A percentile compares a stretch with the other conserved stretches of the same genome.
These are phyloP conservation scores for Fusarium citri DNA, from an alignment of 2,329 filamentous ascomycete genomes.

Conservation along the genomic window DNA sequence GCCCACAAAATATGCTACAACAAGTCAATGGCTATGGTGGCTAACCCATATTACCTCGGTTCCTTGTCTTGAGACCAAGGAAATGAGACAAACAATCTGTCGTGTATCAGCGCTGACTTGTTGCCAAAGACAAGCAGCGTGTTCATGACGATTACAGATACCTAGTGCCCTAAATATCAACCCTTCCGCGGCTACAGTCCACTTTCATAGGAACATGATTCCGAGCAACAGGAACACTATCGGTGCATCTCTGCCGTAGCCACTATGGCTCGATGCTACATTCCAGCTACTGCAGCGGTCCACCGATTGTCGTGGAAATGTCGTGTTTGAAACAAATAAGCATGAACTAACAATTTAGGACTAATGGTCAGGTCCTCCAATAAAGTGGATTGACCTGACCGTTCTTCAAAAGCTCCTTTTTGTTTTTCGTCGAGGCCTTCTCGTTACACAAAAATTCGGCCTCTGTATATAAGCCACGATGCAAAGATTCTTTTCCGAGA, in stretches of 20 bases:
- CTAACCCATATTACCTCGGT: not conserved
- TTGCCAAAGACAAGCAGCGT: conserved; percentile 7
- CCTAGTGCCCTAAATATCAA: conserved; percentile 1
- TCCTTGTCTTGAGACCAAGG: not conserved
- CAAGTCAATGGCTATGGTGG: not conserved
- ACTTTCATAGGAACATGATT: conserved; percentile 16
- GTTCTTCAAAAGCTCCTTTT: not conserved
- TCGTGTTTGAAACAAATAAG: conserved; percentile 30
- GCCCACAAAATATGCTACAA: not conserved
- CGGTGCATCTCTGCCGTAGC: conserved; percentile 1
- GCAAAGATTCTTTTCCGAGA: not conserved
- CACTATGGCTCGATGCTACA: conserved; percentile 37
- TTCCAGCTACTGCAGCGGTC: conserved; percentile 33
- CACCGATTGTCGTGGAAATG: conserved; percentile 18
- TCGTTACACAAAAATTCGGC: conserved; percentile 1
- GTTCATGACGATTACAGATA: not conserved
- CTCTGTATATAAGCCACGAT: conserved; percentile 10
- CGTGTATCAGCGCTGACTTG: conserved; percentile 7
- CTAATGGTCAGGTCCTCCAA: not conserved
- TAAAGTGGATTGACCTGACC: not conserved
- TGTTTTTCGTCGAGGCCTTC: not conserved
- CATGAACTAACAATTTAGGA: not conserved
- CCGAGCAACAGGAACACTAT: conserved; percentile 17
- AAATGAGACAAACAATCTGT: conserved; percentile 3
- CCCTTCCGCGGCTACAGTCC: conserved; percentile 3